Conservation (phyloP, 2,329 filamentous ascomycete species). For the Stachybotrys chartarum region DNA sequence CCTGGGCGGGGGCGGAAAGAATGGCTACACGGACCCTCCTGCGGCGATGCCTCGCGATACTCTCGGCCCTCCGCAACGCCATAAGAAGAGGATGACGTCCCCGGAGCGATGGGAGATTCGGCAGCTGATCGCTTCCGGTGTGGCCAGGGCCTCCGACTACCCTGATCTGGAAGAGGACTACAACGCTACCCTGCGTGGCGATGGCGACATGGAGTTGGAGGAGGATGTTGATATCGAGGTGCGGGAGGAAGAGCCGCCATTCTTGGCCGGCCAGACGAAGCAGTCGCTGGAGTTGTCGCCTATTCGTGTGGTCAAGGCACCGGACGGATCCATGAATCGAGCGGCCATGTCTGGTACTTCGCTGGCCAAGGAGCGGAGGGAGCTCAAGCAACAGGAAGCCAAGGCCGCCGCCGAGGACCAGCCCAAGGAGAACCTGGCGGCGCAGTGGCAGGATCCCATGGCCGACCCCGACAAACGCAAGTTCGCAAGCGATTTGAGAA, state of each 20-base stretch:
- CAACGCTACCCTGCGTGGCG: conserved; percentile 76
- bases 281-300: conserved; percentile 91
- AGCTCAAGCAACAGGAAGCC: conserved; percentile 80
- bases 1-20: conserved; percentile 57
- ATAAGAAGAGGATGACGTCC: conserved; percentile 90
- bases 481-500: conserved; percentile 82
- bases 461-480: conserved; percentile 74
- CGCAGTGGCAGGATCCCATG: conserved; percentile 98
- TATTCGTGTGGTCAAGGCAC: conserved; percentile 93
- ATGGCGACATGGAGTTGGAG: conserved; percentile 84
- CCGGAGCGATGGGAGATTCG: conserved; percentile 97
- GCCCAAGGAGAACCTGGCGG: conserved; percentile 72
- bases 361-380: conserved; percentile 82
- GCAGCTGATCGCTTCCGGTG: conserved; percentile 91
- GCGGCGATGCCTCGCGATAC: conserved; percentile 28
- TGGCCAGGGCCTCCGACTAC: conserved; percentile 86
- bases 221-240: conserved; percentile 98
- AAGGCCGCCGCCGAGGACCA: conserved; percentile 69
- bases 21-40: conserved; percentile 45
- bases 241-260: conserved; percentile 91
- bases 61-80: conserved; percentile 40
- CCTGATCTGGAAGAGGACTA: conserved; percentile 94
- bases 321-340: conserved; percentile 94
- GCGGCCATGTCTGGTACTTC: conserved; percentile 90
- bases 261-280: conserved; percentile 92